phyloP scores from a whole-genome alignment of 306 rosid species.

The Gynostemma pentaphyllum region DNA sequence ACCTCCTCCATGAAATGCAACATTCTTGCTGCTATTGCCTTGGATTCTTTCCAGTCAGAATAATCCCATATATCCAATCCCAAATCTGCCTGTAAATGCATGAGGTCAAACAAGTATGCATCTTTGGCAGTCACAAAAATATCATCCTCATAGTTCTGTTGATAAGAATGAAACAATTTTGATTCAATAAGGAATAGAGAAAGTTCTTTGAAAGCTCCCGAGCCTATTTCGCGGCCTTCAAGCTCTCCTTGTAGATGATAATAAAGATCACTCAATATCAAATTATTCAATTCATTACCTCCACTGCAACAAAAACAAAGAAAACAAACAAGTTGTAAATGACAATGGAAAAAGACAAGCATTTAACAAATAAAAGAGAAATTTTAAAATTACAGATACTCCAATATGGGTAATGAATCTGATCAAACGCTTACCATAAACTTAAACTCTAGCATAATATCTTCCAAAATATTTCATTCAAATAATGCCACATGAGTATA shows the following conservation, averaged over 20 bases:
- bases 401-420: too few relatives aligned
- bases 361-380: background rate
- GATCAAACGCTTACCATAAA: too few relatives aligned
- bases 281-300: conserved; percentile 51
- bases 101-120: conserved; percentile 50
- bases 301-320: conserved; percentile 36
- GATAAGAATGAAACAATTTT: conserved; percentile 37
- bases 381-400: too few relatives aligned
- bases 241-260: conserved; percentile 92
- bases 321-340: conserved; percentile 5
- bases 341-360: background rate
- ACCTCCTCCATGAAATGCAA: conserved; percentile 51
- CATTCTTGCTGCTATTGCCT: conserved; percentile 61
- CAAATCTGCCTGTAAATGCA: conserved; percentile 49
- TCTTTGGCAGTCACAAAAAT: conserved; percentile 31
- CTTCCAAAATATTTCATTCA: too few relatives aligned
- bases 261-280: conserved; percentile 80
- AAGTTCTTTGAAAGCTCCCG: conserved; percentile 80
- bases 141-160: conserved; percentile 39
- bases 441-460: too few relatives aligned
- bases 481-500: too few relatives aligned
- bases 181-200: conserved; percentile 49
- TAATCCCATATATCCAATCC: conserved; percentile 72
- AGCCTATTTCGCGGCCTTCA: conserved; percentile 71
- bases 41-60: conserved; percentile 65